Conservation (phyloP, 495 filamentous ascomycete genomes). For the Hyaloscypha finlandica region DNA sequence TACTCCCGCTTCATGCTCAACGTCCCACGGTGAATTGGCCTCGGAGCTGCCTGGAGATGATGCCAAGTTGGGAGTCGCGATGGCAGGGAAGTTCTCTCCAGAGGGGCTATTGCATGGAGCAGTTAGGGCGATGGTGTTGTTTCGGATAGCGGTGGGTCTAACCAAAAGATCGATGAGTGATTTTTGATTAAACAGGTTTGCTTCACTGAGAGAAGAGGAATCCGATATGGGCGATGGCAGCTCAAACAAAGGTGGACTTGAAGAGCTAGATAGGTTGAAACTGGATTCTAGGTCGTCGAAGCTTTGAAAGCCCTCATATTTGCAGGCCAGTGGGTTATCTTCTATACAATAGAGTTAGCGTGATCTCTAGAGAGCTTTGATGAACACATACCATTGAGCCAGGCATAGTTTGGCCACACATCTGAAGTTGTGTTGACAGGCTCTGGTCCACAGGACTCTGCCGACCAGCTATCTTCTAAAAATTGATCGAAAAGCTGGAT, state of each 20-base stretch:
- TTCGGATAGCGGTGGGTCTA: conserved; percentile 4
- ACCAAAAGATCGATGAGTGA: conserved; percentile 6
- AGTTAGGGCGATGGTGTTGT: not conserved
- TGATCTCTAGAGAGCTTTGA: conserved; percentile 1
- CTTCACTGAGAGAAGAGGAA: not conserved
- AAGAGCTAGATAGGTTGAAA: conserved; percentile 4
- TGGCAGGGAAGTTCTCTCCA: not conserved
- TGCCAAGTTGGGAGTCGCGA: not conserved
- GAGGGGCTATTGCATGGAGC: conserved; percentile 1
- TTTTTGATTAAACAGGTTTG: conserved; percentile 8
- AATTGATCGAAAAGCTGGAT: conserved; percentile 11
- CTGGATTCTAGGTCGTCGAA: conserved; percentile 11
- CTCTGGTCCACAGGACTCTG: conserved; percentile 3
- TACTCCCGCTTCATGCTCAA: conserved; percentile 7
- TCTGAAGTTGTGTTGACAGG: not conserved
- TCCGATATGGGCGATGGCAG: conserved; percentile 19
- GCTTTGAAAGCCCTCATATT: conserved; percentile 4
- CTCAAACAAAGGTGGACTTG: conserved; percentile 8
- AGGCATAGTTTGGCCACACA: conserved; percentile 8
- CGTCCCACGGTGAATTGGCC: not conserved
- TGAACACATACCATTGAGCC: conserved; percentile 11
- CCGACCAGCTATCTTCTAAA: conserved; percentile 7
- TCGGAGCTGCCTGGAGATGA: conserved; percentile 12
- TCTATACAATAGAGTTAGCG: conserved; percentile 8
- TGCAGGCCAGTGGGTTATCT: conserved; percentile 5